Percentiles rank a stretch among this genome's conserved stretches.
Evolutionary conservation across 306 rosid species (phyloP).

Genomic region (Echinosophora koreensis): DNA sequence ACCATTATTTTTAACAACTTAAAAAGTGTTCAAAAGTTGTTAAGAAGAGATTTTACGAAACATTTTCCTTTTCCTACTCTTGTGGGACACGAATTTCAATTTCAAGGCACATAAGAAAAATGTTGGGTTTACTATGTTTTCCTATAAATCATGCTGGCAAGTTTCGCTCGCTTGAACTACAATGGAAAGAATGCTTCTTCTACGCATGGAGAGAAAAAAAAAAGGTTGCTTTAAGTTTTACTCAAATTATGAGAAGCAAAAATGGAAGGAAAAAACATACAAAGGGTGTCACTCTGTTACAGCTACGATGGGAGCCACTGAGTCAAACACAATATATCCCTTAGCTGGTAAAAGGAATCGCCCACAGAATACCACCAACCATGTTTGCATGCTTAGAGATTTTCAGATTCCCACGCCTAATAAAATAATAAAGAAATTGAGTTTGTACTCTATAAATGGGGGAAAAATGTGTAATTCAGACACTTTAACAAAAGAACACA

Average conservation of each 20-base stretch:
- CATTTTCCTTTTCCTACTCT: not conserved
- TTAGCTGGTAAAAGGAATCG: constrained; percentile 36
- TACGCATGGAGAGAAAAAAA: not conserved
- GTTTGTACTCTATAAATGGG: constrained; percentile 18
- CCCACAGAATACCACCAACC: constrained; percentile 47
- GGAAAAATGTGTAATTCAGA: constrained; percentile 25
- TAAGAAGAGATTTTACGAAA: too few species aligned
- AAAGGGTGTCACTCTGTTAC: not conserved
- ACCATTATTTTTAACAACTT: too few species aligned
- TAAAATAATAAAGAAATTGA: constrained; percentile 34
- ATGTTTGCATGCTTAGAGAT: not conserved
- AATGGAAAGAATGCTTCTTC: constrained; percentile 20
- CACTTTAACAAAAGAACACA: not conserved
- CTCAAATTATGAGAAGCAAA: not conserved
- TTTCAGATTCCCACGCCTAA: constrained; percentile 39
- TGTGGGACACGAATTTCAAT: not conserved
- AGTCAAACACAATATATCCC: not conserved
- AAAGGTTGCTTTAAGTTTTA: constrained; percentile 40
- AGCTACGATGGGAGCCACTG: not conserved
- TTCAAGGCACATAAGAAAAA: not conserved
- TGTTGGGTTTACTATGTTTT: constrained; percentile 2
- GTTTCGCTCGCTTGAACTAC: not conserved
- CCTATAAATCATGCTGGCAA: not conserved
- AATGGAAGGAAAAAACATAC: not conserved
- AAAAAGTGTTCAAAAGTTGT: too few species aligned